Conservation (phyloP, 1,284 basidiomycete genomes). For the Ganoderma meredithae region DNA sequence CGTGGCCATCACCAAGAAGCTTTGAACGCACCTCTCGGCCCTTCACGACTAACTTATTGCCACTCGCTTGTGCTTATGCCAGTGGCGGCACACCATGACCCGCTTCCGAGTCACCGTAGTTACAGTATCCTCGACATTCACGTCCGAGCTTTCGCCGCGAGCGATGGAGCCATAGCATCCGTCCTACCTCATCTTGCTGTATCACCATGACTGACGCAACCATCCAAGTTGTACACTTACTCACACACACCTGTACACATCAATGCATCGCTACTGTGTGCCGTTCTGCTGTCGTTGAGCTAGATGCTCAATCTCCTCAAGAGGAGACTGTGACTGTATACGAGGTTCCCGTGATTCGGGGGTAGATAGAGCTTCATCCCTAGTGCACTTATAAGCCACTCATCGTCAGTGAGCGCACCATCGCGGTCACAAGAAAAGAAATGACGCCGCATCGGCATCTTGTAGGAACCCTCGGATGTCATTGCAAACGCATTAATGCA, state of each 20-base stretch:
- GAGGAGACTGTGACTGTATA: no score
- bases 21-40: constrained; percentile 40
- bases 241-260: background rate
- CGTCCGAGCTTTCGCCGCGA: background rate
- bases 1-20: constrained; percentile 58
- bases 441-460: no score
- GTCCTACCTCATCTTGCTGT: background rate
- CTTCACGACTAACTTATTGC: background rate
- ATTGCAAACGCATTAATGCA: no score
- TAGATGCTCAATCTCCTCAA: background rate
- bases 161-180: background rate
- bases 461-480: no score
- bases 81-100: background rate
- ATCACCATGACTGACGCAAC: background rate
- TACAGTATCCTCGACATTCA: background rate
- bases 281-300: background rate
- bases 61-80: background rate
- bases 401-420: no score
- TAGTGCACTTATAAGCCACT: no score
- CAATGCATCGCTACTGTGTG: background rate
- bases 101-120: background rate
- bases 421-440: no score
- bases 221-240: background rate
- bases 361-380: no score
- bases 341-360: no score